These are phyloP conservation scores for Penicillium egyptiacum DNA, from an alignment of 495 filamentous ascomycete species.

Conservation along the genomic window DNA sequence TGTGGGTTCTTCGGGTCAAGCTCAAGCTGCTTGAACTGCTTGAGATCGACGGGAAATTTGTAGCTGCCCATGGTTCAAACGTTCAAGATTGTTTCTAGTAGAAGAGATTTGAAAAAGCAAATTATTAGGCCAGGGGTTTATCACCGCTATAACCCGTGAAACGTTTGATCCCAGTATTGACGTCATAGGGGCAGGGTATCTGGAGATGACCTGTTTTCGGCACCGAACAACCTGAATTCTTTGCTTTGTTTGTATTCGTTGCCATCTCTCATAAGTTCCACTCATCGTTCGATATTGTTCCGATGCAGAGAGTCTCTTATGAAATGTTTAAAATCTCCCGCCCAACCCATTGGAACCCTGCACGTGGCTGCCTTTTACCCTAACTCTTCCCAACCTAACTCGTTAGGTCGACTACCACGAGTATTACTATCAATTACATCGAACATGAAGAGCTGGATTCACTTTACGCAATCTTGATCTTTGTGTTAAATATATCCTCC, in stretches of 20 bases:
- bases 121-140: neutral
- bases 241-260: neutral
- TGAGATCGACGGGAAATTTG: constrained; percentile 40
- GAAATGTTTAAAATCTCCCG: neutral
- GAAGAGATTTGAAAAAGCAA: neutral
- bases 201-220: constrained; percentile 6
- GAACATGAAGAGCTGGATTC: neutral
- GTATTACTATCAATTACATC: neutral
- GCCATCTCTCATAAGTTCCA: neutral
- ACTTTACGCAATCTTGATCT: neutral
- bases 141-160: neutral
- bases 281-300: too few species aligned
- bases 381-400: neutral
- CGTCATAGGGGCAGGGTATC: neutral
- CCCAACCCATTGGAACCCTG: neutral
- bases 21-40: constrained; percentile 41
- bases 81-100: neutral
- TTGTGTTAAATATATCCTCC: neutral
- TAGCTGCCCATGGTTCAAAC: constrained; percentile 24
- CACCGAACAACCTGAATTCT: neutral
- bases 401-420: neutral
- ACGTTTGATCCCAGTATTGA: constrained; percentile 5
- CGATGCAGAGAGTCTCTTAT: neutral
- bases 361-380: neutral
- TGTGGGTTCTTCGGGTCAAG: constrained; percentile 35